These are phyloP conservation scores for Akanthomyces muscarius DNA, from an alignment of 2,329 filamentous ascomycete genomes.

Conservation along the genomic window DNA sequence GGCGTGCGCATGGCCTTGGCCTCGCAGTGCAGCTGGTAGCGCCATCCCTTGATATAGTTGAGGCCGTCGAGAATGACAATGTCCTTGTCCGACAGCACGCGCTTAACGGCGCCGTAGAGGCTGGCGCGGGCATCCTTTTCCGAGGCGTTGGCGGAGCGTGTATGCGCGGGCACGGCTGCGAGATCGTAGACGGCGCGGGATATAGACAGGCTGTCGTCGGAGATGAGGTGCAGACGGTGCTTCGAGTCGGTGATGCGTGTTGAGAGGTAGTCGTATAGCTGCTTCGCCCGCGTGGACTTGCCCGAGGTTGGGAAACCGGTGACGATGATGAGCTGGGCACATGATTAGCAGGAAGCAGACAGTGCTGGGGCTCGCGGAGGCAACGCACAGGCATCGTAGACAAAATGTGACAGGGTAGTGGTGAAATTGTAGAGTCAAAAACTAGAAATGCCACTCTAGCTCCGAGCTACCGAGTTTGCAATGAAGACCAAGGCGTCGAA, in stretches of 20 bases:
- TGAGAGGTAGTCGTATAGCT: slow-evolving; percentile 63
- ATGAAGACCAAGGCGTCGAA: not conserved
- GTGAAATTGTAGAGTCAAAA: not conserved
- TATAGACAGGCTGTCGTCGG: slow-evolving; percentile 67
- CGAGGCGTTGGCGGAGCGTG: slow-evolving; percentile 65
- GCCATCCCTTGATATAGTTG: slow-evolving; percentile 88
- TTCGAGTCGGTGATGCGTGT: slow-evolving; percentile 48
- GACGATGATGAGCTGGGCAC: slow-evolving; percentile 58
- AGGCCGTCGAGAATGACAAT: slow-evolving; percentile 76
- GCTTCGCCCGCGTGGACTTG: slow-evolving; percentile 61
- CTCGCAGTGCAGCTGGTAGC: slow-evolving; percentile 83
- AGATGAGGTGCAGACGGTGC: slow-evolving; percentile 69
- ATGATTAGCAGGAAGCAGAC: not conserved
- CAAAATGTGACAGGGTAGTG: too few species aligned
- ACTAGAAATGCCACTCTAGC: not conserved
- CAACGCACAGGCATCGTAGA: slow-evolving; percentile 3
- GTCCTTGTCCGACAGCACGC: slow-evolving; percentile 65
- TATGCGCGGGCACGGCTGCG: slow-evolving; percentile 49
- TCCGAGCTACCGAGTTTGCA: not conserved
- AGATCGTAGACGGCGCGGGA: slow-evolving; percentile 68
- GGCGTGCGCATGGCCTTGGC: slow-evolving; percentile 74
- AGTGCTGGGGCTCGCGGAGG: not conserved
- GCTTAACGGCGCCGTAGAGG: slow-evolving; percentile 74
- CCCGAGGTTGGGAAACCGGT: slow-evolving; percentile 65
- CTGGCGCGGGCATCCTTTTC: slow-evolving; percentile 80